phyloP scores from a whole-genome alignment of 1,284 basidiomycete genomes.

The Trichosporon coremiiforme region DNA sequence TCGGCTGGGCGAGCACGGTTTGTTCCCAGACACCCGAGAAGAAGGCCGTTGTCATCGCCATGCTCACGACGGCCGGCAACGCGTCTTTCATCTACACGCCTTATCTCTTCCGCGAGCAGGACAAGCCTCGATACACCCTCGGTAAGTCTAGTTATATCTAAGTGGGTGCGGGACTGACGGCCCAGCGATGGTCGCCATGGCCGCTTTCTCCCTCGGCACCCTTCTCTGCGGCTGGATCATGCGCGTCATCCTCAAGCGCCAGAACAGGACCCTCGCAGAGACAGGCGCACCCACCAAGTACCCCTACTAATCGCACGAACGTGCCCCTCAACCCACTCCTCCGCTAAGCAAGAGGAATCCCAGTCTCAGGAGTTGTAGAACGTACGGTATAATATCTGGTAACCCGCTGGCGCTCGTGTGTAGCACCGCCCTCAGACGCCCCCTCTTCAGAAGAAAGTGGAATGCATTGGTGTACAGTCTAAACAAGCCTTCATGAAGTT shows the following conservation, averaged over 20 bases:
- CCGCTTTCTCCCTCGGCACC: constrained; percentile 32
- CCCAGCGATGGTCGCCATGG: constrained; percentile 32
- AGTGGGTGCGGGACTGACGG: not conserved
- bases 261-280: constrained; percentile 29
- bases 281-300: constrained; percentile 28
- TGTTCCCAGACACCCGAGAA: constrained; percentile 46
- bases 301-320: constrained; percentile 24
- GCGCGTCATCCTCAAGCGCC: constrained; percentile 29
- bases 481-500: not conserved
- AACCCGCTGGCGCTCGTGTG: not conserved
- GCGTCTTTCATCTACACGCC: constrained; percentile 42
- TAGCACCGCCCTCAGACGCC: not conserved
- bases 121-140: constrained; percentile 36
- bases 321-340: not conserved
- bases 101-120: constrained; percentile 38
- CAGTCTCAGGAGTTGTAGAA: not conserved
- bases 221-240: constrained; percentile 28
- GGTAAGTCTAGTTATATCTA: not conserved
- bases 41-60: constrained; percentile 41
- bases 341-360: not conserved
- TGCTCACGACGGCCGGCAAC: constrained; percentile 36
- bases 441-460: not conserved
- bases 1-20: constrained; percentile 42
- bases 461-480: constrained; percentile 1
- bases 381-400: not conserved